These are phyloP conservation scores for Kokia cookei DNA, from an alignment of 441 rosid genomes.

Conservation along the genomic window DNA sequence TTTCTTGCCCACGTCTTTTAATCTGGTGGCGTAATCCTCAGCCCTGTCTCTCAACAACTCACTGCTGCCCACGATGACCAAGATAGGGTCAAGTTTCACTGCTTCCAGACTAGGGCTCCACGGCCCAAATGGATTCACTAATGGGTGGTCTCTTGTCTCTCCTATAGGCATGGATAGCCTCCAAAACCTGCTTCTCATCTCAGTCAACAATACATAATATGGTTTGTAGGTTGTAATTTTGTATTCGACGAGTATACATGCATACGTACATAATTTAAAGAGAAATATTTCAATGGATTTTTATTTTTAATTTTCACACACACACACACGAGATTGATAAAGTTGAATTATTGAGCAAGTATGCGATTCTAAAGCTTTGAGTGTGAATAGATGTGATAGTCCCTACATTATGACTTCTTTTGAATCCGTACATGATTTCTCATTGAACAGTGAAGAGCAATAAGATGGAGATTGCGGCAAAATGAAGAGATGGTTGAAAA, in stretches of 20 bases:
- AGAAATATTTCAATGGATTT: no score
- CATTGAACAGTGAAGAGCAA: not conserved
- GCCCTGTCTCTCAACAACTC: conserved; percentile 71
- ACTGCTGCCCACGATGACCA: conserved; percentile 57
- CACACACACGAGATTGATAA: no score
- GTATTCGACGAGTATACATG: no score
- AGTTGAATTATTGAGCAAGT: no score
- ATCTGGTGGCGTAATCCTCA: conserved; percentile 51
- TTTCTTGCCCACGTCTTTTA: conserved; percentile 50
- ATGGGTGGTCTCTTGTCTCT: conserved; percentile 67
- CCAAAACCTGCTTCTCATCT: conserved; percentile 56
- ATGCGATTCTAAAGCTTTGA: no score
- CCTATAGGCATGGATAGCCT: conserved; percentile 76
- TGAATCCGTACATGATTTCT: not conserved
- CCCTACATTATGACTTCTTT: no score
- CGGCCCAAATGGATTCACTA: conserved; percentile 81
- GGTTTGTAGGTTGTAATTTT: no score
- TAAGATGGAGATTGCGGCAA: not conserved
- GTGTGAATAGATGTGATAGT: no score
- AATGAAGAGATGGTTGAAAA: not conserved
- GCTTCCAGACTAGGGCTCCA: conserved; percentile 41
- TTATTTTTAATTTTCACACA: no score
- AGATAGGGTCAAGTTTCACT: conserved; percentile 43
- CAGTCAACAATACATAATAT: no score
- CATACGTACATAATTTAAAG: no score